A percentile compares a stretch with the other conserved stretches of the same genome.
Conservation (phyloP, 1,284 basidiomycete genomes). For the Laetiporus sulphureus region DNA sequence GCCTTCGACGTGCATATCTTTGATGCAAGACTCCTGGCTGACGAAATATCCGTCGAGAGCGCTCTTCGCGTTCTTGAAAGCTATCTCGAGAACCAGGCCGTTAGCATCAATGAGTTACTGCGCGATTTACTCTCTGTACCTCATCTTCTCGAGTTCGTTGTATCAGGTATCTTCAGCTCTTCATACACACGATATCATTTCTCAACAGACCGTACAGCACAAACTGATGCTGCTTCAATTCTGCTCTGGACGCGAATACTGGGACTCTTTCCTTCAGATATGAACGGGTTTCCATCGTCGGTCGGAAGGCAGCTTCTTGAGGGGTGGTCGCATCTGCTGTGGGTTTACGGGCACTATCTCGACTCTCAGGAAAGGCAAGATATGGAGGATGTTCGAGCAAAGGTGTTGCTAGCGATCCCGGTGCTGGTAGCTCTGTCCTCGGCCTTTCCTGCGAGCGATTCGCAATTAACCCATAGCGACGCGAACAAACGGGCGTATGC, state of each 20-base stretch:
- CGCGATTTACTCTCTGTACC: constrained; percentile 1
- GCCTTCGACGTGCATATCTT: background rate
- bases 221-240: background rate
- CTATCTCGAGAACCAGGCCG: constrained; percentile 11
- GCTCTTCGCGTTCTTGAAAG: constrained; percentile 14
- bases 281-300: constrained; percentile 2
- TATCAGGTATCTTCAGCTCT: constrained; percentile 8
- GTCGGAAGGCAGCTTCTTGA: background rate
- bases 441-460: background rate
- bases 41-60: constrained; percentile 12
- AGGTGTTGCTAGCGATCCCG: constrained; percentile 1
- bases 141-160: constrained; percentile 9
- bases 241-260: background rate
- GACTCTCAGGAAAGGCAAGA: constrained; percentile 1
- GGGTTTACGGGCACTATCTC: background rate
- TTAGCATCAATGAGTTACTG: constrained; percentile 2
- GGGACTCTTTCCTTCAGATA: background rate
- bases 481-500: too few species aligned
- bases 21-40: constrained; percentile 4
- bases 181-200: background rate
- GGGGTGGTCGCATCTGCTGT: background rate
- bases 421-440: constrained; percentile 1
- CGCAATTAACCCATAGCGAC: too few species aligned
- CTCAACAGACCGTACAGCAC: background rate
- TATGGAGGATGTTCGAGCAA: background rate